Percentiles rank a stretch among this genome's conserved stretches.
Conservation (phyloP, 2,329 filamentous ascomycete genomes). For the Sporothrix mexicana region DNA sequence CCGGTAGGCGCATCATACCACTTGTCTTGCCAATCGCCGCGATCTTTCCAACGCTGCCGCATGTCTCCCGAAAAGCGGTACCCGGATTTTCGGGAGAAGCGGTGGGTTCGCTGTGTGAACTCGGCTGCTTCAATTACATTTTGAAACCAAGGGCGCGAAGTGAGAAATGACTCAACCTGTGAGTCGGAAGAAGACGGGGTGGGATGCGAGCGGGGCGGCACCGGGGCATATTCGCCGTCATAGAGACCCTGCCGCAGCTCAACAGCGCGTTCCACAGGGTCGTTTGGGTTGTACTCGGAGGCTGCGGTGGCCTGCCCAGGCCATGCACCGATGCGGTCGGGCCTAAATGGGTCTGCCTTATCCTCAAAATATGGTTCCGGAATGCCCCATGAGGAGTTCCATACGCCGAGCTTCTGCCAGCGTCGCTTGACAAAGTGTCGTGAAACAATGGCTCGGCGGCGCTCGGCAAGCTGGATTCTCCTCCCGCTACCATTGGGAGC, state of each 20-base stretch:
- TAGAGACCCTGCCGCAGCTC: conserved; percentile 1
- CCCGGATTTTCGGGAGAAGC: not conserved
- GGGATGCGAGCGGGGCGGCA: not conserved
- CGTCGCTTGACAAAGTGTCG: conserved; percentile 1
- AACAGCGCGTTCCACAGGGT: not conserved
- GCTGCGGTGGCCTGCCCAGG: not conserved
- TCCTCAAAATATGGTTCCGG: not conserved
- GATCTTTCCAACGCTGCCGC: not conserved
- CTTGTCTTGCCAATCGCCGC: conserved; percentile 17
- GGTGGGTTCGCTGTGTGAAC: not conserved
- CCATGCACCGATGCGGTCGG: not conserved
- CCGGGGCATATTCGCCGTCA: conserved; percentile 7
- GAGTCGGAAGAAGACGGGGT: not conserved
- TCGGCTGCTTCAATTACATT: not conserved
- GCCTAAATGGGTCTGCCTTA: not conserved
- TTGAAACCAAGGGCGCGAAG: conserved; percentile 16
- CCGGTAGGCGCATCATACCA: not conserved
- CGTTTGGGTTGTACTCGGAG: too few relatives aligned
- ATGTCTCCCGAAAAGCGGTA: not conserved
- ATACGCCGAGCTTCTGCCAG: conserved; percentile 17
- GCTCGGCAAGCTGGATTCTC: not conserved
- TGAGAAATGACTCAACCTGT: not conserved
- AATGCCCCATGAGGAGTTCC: conserved; percentile 12
- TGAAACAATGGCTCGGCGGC: not conserved
- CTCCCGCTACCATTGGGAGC: not conserved